phyloP scores from a whole-genome alignment of 768 basidiomycete genomes.

The Termitomyces sp. region DNA sequence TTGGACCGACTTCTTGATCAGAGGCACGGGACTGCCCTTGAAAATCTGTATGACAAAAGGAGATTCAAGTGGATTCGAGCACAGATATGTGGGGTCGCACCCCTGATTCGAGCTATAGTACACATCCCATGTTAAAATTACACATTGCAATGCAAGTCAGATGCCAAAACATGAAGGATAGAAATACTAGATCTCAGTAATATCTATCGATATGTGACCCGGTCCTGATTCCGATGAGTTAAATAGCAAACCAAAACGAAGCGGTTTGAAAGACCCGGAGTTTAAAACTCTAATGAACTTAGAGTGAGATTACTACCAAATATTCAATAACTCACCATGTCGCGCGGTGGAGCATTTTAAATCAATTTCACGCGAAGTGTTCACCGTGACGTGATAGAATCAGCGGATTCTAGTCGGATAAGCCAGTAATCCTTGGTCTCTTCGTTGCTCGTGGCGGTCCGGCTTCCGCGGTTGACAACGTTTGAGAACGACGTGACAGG shows the following conservation, averaged over 20 bases:
- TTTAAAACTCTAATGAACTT: neutral
- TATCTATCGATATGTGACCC: neutral
- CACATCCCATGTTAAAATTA: constrained; percentile 11
- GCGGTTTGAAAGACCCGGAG: neutral
- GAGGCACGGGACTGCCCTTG: neutral
- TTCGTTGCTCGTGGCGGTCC: constrained; percentile 7
- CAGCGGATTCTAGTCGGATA: neutral
- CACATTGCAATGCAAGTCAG: constrained; percentile 14
- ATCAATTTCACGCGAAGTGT: neutral
- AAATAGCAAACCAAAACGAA: neutral
- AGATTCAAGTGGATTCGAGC: neutral
- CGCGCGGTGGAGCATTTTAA: neutral
- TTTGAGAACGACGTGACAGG: constrained; percentile 5
- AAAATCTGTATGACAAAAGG: neutral
- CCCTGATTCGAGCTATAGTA: neutral
- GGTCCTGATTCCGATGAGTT: neutral
- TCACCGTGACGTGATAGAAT: neutral
- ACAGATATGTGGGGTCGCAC: neutral
- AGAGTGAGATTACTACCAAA: neutral
- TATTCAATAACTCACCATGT: neutral
- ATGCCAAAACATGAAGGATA: neutral
- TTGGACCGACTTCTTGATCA: neutral
- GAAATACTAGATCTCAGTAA: neutral
- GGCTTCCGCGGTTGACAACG: neutral
- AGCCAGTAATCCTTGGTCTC: constrained; percentile 4